Base-by-base conservation (phyloP, 179 eudicot genomes). In the Corrigiola litoralis region DNA sequence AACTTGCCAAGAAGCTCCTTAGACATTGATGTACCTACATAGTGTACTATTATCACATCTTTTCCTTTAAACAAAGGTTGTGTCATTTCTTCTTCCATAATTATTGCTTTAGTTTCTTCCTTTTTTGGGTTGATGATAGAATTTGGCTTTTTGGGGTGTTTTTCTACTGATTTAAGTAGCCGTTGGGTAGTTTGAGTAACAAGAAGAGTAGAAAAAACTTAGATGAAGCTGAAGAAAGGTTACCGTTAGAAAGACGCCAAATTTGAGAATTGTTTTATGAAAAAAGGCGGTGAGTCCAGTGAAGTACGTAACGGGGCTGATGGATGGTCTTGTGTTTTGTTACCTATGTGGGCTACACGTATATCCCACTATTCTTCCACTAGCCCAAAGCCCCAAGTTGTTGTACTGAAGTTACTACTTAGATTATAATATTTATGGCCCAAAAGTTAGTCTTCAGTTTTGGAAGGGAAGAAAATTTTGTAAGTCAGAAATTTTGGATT, bases 1-100 rank as follows among this genome's bases (percentile, higher is more conserved):
- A 72, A 88, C 46, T 85, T 88, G 49, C 69, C 21, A 24, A 86
- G 74, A 17, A 88, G 79, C 2, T 80, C 49, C 8, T 46, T 48
- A 3, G 89, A 73, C 80, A 84, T 78, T 46, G 84, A 52, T 7
- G 82, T 17, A 4, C 69, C 77, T n/a, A 86, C 59, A 45, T 81
- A 80, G 37, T 86, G 84, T 47, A 80, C 71, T 55, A 81, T 86
- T 38, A 66, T 69, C 25, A 72, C 60, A 18, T 75, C 72, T 33
- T 64, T 64, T 2, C 64, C 76, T 17, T 73, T 61, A 14, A 70
- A 37, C 41, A 23, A 13, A 1, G 53, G 10, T 45, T 64, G 36
- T 16, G 29, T 59, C 4, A 6, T 12, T 13, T 70, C 40, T 70
- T 75, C 63, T 70, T 65, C 79, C 79, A 75, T 74, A 7, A 59